Evolutionary conservation across 495 filamentous ascomycete species (phyloP).

Genomic region (Penicilliopsis zonata): DNA sequence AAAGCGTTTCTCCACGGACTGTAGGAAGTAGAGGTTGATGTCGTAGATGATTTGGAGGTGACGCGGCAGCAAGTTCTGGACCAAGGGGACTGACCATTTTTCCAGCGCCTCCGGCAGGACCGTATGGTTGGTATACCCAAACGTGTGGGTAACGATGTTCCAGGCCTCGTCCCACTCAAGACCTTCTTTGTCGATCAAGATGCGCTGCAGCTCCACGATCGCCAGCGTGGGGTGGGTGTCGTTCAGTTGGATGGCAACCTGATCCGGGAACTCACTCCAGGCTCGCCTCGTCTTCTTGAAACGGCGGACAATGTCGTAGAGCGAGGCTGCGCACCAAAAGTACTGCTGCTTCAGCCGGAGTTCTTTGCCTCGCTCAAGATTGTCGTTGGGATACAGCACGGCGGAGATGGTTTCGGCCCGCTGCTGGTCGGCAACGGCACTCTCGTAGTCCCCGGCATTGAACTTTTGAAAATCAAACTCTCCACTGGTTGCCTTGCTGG

Average conservation of each 20-base stretch:
- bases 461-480: conserved; percentile 99
- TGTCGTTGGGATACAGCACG: conserved; percentile 95
- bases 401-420: conserved; percentile 95
- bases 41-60: conserved; percentile 98
- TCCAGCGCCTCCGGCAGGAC: conserved; percentile 93
- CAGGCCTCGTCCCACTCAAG: conserved; percentile 92
- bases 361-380: conserved; percentile 92
- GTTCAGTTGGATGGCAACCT: conserved; percentile 95
- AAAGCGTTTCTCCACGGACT: conserved; percentile 77
- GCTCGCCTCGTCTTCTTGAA: conserved; percentile 94
- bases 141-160: conserved; percentile 64
- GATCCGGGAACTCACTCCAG: conserved; percentile 87
- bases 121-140: conserved; percentile 97
- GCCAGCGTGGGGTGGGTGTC: conserved; percentile 96
- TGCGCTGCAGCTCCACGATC: conserved; percentile 88
- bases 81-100: conserved; percentile 92
- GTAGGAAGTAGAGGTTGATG: conserved; percentile 90
- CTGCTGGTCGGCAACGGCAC: conserved; percentile 91
- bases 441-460: conserved; percentile 96
- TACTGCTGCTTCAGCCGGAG: conserved; percentile 97
- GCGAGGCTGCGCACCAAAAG: conserved; percentile 97
- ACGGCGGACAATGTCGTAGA: conserved; percentile 88
- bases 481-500: conserved; percentile 88
- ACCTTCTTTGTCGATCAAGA: conserved; percentile 79
- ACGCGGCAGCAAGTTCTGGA: conserved; percentile 86